phyloP scores from a whole-genome alignment of 2,329 filamentous ascomycete genomes.

The Leptographium galeiforme region DNA sequence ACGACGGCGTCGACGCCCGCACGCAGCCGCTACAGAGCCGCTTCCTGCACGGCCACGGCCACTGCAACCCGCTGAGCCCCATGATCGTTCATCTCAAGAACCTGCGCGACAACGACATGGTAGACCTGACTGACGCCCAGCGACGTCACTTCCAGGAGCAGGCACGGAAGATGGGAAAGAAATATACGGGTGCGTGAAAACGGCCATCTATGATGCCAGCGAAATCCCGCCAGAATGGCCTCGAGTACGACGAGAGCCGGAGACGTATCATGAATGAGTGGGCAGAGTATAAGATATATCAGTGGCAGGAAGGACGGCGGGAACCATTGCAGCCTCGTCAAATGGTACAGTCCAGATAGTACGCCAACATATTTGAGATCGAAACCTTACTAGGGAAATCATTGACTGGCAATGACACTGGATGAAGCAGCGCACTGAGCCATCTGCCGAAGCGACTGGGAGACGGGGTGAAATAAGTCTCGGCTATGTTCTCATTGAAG shows the following conservation, averaged over 20 bases:
- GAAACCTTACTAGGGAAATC: too few species aligned
- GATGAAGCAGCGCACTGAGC: too few species aligned
- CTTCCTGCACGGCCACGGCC: not conserved
- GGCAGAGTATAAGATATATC: not conserved
- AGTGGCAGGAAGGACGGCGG: too few species aligned
- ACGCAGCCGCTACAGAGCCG: not conserved
- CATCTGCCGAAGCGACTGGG: too few species aligned
- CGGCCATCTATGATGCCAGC: too few species aligned
- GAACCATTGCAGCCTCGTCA: too few species aligned
- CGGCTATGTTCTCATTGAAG: too few species aligned
- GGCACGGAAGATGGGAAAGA: conserved; percentile 1
- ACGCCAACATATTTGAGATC: too few species aligned
- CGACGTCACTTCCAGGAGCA: conserved; percentile 1
- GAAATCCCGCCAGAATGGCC: too few species aligned
- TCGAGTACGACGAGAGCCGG: not conserved
- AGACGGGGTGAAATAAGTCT: too few species aligned
- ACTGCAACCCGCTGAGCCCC: conserved; percentile 5
- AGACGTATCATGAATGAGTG: not conserved
- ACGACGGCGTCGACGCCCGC: conserved; percentile 4
- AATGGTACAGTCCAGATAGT: too few species aligned
- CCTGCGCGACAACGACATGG: not conserved
- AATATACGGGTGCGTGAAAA: not conserved
- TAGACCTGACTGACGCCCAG: not conserved
- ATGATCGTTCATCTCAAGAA: conserved; percentile 2
- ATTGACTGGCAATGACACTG: too few species aligned